A percentile compares a stretch with the other conserved stretches of the same genome.
Evolutionary conservation across 2,329 filamentous ascomycete species (phyloP).

Genomic region (Elsinoe necatrix): DNA sequence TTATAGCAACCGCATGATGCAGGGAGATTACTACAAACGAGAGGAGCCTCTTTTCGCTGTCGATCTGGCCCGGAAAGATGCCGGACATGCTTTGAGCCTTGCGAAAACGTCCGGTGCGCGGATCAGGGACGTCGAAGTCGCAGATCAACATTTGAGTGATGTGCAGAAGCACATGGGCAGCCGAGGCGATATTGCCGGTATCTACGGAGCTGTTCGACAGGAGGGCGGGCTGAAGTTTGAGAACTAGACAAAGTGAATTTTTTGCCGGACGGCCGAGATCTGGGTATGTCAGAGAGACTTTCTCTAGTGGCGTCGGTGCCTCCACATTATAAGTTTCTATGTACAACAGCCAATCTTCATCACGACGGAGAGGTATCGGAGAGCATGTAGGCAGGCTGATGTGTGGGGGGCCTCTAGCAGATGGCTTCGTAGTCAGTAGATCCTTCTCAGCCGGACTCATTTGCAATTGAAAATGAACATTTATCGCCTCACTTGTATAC

Average conservation of each 20-base stretch:
- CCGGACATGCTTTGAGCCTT: constrained; percentile 61
- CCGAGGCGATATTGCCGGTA: constrained; percentile 68
- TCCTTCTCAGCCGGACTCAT: neutral
- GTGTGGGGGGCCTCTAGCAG: neutral
- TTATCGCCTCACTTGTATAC: constrained; percentile 9
- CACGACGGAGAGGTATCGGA: neutral
- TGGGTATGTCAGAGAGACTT: neutral
- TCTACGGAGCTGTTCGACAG: constrained; percentile 72
- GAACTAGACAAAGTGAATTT: constrained; percentile 21
- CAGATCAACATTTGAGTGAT: constrained; percentile 57
- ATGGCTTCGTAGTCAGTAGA: neutral
- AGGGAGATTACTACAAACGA: constrained; percentile 66
- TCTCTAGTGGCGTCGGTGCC: neutral
- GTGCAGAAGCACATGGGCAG: constrained; percentile 63
- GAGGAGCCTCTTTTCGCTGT: constrained; percentile 75
- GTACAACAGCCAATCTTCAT: neutral
- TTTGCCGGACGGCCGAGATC: constrained; percentile 7
- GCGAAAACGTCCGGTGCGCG: constrained; percentile 54
- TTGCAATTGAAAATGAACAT: neutral
- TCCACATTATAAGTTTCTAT: too few relatives aligned
- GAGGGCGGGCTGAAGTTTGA: constrained; percentile 68
- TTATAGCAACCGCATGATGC: constrained; percentile 66
- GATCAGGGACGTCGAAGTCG: constrained; percentile 58
- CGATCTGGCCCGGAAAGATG: constrained; percentile 75
- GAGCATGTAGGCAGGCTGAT: neutral